These are phyloP conservation scores for Didymella pinodella DNA, from an alignment of 2,329 filamentous ascomycete species.

Conservation along the genomic window DNA sequence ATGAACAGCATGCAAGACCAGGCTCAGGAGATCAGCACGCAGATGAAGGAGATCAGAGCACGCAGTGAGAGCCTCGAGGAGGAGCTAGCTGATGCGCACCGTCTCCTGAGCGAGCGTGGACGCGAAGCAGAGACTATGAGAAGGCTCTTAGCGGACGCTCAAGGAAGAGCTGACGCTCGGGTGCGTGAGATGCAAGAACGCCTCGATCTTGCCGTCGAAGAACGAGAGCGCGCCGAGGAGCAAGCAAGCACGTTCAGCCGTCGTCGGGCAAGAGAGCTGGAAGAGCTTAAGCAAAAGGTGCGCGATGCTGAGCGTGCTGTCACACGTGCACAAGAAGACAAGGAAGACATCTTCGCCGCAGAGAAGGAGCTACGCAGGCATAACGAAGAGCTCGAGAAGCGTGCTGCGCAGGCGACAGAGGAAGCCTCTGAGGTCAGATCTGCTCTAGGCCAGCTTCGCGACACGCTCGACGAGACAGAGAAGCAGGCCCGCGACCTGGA, in stretches of 20 bases:
- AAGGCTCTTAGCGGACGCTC: slow-evolving; percentile 82
- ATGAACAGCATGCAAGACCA: slow-evolving; percentile 95
- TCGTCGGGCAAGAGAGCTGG: slow-evolving; percentile 79
- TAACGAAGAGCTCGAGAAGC: slow-evolving; percentile 77
- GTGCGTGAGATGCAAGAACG: slow-evolving; percentile 87
- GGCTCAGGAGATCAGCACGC: slow-evolving; percentile 83
- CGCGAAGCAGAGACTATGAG: slow-evolving; percentile 96
- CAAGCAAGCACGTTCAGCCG: slow-evolving; percentile 81
- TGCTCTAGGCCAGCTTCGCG: slow-evolving; percentile 78
- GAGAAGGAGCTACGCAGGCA: slow-evolving; percentile 78
- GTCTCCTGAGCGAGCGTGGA: slow-evolving; percentile 84
- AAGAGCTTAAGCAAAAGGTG: slow-evolving; percentile 81
- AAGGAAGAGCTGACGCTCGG: slow-evolving; percentile 80
- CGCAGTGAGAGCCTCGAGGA: slow-evolving; percentile 89
- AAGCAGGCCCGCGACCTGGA: slow-evolving; percentile 83
- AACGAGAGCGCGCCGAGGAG: slow-evolving; percentile 90
- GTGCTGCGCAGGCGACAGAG: slow-evolving; percentile 71
- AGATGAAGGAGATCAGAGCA: slow-evolving; percentile 87
- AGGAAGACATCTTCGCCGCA: slow-evolving; percentile 76
- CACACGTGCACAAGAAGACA: slow-evolving; percentile 74
- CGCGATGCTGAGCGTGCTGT: slow-evolving; percentile 83
- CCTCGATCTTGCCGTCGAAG: slow-evolving; percentile 90
- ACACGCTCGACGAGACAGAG: slow-evolving; percentile 87
- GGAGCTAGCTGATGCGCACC: slow-evolving; percentile 86
- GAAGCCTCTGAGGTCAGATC: slow-evolving; percentile 79